Conservation (phyloP, 306 rosid genomes). For the Acacia melanoxylon region DNA sequence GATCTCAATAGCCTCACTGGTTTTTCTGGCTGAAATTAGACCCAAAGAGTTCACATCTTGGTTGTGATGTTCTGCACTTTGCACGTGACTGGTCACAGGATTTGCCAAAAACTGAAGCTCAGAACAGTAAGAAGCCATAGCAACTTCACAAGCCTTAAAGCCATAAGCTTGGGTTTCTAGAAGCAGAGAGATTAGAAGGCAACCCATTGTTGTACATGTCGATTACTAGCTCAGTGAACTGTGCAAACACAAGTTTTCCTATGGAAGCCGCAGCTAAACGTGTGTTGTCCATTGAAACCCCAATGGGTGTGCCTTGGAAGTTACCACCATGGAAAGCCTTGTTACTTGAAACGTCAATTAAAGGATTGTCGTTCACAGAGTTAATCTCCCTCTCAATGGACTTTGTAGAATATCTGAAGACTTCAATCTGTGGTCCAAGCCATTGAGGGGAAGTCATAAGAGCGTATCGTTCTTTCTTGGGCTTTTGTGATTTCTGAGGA, state of each 20-base stretch:
- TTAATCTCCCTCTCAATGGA: conserved; percentile 52
- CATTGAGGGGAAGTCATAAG: conserved; percentile 55
- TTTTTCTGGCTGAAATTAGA: conserved; percentile 49
- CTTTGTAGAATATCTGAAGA: conserved; percentile 41
- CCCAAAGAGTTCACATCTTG: conserved; percentile 58
- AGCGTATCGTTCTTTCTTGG: conserved; percentile 48
- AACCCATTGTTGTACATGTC: conserved; percentile 49
- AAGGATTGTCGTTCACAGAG: conserved; percentile 53
- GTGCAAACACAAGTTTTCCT: conserved; percentile 52
- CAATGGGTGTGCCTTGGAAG: conserved; percentile 57
- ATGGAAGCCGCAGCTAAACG: conserved; percentile 51
- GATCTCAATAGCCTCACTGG: conserved; percentile 44
- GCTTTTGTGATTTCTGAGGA: conserved; percentile 31
- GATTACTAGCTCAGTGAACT: conserved; percentile 47
- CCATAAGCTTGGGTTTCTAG: conserved; percentile 53
- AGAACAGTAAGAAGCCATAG: conserved; percentile 54
- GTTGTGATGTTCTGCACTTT: conserved; percentile 54
- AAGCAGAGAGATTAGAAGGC: conserved; percentile 46
- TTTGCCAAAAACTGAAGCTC: conserved; percentile 49
- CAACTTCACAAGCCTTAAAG: conserved; percentile 50
- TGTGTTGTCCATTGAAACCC: conserved; percentile 51
- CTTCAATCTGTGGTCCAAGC: conserved; percentile 56
- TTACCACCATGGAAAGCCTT: conserved; percentile 46
- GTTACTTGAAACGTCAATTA: conserved; percentile 38
- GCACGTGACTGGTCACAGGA: conserved; percentile 45